Evolutionary conservation across 345 rosid species (phyloP).

Genomic region (Cardiospermum halicacabum): DNA sequence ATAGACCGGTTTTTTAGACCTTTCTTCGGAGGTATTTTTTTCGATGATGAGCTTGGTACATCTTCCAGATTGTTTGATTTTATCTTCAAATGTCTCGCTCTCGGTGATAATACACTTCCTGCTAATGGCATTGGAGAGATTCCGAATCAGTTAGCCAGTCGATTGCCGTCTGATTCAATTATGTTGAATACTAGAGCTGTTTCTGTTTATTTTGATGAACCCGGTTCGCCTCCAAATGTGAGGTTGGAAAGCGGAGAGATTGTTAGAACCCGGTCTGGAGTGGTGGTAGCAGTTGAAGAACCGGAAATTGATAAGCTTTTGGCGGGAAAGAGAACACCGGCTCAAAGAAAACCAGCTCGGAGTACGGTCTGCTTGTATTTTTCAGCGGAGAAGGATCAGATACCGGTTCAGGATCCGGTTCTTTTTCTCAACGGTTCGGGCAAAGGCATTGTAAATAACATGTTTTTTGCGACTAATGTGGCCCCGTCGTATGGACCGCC

Average conservation of each 20-base stretch:
- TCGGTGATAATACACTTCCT: slow-evolving; percentile 83
- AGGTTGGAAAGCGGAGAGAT: slow-evolving; percentile 48
- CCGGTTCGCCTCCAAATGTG: slow-evolving; percentile 33
- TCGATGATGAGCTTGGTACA: slow-evolving; percentile 71
- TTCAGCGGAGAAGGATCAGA: slow-evolving; percentile 38
- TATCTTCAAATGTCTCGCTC: slow-evolving; percentile 84
- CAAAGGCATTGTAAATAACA: slow-evolving; percentile 76
- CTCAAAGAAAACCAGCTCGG: slow-evolving; percentile 36
- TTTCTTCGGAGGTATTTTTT: slow-evolving; percentile 89
- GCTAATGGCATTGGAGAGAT: slow-evolving; percentile 76
- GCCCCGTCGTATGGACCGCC: slow-evolving; percentile 70
- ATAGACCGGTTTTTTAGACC: slow-evolving; percentile 65
- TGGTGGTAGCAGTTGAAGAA: slow-evolving; percentile 80
- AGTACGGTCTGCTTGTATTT: slow-evolving; percentile 81
- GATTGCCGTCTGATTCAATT: slow-evolving; percentile 51
- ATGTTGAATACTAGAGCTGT: slow-evolving; percentile 47
- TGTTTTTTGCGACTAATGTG: slow-evolving; percentile 85
- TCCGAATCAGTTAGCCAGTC: slow-evolving; percentile 54
- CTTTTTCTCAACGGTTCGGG: slow-evolving; percentile 78
- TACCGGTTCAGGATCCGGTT: slow-evolving; percentile 69
- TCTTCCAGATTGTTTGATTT: slow-evolving; percentile 81
- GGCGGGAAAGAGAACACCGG: slow-evolving; percentile 33
- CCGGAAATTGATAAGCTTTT: slow-evolving; percentile 59
- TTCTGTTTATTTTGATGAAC: slow-evolving; percentile 41
- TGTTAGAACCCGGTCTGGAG: slow-evolving; percentile 53